A percentile compares a stretch with the other conserved stretches of the same genome.
phyloP scores from a whole-genome alignment of 129 eudicot genomes.

The Escallonia herrerae region DNA sequence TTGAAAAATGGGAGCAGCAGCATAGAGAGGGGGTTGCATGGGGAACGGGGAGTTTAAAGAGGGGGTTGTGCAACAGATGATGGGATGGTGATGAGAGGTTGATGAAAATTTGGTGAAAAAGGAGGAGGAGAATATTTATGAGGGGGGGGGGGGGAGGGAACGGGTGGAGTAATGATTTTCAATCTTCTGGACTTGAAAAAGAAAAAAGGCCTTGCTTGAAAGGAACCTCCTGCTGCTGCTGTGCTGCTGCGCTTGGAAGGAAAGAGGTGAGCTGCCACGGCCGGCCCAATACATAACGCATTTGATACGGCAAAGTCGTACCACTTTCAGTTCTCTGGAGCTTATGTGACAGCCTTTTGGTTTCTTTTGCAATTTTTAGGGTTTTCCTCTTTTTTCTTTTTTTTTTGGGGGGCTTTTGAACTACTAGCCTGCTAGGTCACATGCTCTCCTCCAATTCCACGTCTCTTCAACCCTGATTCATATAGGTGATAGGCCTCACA shows the following conservation, averaged over 20 bases:
- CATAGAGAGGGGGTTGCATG: neutral
- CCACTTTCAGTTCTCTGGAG: neutral
- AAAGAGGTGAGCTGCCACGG: neutral
- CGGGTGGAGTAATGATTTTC: too few relatives aligned
- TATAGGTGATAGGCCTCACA: too few relatives aligned
- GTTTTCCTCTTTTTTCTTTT: too few relatives aligned
- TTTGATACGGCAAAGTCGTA: neutral
- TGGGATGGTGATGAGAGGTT: slow-evolving; percentile 26
- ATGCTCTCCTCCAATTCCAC: too few relatives aligned
- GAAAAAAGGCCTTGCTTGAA: neutral
- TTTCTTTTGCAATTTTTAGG: too few relatives aligned
- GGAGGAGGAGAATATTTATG: neutral
- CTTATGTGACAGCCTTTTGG: too few relatives aligned
- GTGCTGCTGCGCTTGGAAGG: neutral
- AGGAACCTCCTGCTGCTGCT: neutral
- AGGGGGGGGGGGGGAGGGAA: too few relatives aligned
- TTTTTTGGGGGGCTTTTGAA: too few relatives aligned
- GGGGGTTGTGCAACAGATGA: slow-evolving; percentile 8
- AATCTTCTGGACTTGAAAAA: too few relatives aligned
- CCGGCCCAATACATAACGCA: neutral
- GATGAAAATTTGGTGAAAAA: neutral
- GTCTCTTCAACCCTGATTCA: too few relatives aligned
- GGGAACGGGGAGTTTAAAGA: slow-evolving; percentile 5
- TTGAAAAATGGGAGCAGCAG: too few relatives aligned
- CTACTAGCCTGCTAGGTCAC: too few relatives aligned